Conservation (phyloP, 2,329 filamentous ascomycete species). For the Sporothrix protearum region DNA sequence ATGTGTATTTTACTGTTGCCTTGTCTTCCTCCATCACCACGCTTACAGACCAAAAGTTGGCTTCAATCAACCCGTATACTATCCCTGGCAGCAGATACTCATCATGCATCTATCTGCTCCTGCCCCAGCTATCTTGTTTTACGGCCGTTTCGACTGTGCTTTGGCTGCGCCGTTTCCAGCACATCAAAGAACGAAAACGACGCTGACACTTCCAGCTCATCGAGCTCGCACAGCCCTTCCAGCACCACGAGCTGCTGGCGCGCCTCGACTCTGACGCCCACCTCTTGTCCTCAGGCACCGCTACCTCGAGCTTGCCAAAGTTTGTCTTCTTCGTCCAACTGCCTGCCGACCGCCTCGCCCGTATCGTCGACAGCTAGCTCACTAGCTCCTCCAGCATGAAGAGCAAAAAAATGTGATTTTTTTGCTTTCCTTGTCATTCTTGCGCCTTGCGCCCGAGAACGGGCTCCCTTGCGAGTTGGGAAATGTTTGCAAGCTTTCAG, state of each 20-base stretch:
- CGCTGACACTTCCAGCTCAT: background rate
- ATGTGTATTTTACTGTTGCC: no score
- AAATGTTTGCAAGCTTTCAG: background rate
- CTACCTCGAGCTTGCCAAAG: background rate
- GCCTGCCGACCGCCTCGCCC: background rate
- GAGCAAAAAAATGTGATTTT: background rate
- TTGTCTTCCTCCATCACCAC: background rate
- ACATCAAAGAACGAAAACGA: background rate
- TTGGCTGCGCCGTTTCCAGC: background rate
- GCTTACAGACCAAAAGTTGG: background rate
- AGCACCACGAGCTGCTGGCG: background rate
- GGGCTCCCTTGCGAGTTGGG: background rate
- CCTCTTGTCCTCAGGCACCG: background rate
- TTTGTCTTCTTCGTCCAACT: background rate
- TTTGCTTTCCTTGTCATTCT: background rate
- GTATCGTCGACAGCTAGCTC: background rate
- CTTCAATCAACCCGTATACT: no score
- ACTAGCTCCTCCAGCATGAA: background rate
- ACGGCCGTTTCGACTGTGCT: background rate
- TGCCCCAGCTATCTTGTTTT: background rate
- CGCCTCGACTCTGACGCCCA: background rate
- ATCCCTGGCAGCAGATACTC: background rate
- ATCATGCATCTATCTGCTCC: background rate
- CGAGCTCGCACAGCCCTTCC: background rate
- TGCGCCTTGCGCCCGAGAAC: background rate